A percentile compares a stretch with the other conserved stretches of the same genome.
Conservation (phyloP, 495 filamentous ascomycete genomes). For the Xylaria cubensis region DNA sequence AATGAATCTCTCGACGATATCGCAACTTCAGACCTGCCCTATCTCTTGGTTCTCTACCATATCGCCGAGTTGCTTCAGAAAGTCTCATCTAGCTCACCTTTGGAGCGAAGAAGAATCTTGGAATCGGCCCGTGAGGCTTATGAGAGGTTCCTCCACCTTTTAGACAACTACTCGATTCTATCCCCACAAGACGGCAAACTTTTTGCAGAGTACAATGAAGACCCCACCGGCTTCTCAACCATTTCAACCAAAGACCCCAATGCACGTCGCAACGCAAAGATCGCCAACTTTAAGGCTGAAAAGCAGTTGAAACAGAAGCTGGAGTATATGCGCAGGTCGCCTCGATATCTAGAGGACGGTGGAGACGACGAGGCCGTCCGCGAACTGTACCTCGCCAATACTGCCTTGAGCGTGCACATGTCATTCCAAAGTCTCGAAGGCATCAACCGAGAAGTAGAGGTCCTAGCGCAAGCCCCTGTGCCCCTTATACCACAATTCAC, state of each 20-base stretch:
- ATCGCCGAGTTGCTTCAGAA: slow-evolving; percentile 45
- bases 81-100: slow-evolving; percentile 59
- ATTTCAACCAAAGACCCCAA: slow-evolving; percentile 73
- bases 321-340: slow-evolving; percentile 56
- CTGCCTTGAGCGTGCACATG: slow-evolving; percentile 75
- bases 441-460: slow-evolving; percentile 80
- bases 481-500: slow-evolving; percentile 44
- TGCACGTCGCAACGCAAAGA: slow-evolving; percentile 79
- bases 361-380: slow-evolving; percentile 82
- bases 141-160: slow-evolving; percentile 74
- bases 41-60: slow-evolving; percentile 49
- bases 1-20: slow-evolving; percentile 93
- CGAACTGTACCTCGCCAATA: slow-evolving; percentile 74
- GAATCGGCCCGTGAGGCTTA: slow-evolving; percentile 68
- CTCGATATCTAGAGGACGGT: slow-evolving; percentile 48
- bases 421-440: slow-evolving; percentile 86
- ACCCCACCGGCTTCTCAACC: slow-evolving; percentile 70
- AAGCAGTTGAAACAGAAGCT: slow-evolving; percentile 86
- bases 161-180: slow-evolving; percentile 82
- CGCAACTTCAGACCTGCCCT: slow-evolving; percentile 82
- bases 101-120: slow-evolving; percentile 68
- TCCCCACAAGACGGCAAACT: slow-evolving; percentile 70
- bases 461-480: slow-evolving; percentile 74
- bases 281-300: slow-evolving; percentile 82
- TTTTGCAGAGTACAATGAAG: slow-evolving; percentile 71